These are phyloP conservation scores for Zoysia pacifica DNA, from an alignment of 176 grass and related monocot species.

Conservation along the genomic window DNA sequence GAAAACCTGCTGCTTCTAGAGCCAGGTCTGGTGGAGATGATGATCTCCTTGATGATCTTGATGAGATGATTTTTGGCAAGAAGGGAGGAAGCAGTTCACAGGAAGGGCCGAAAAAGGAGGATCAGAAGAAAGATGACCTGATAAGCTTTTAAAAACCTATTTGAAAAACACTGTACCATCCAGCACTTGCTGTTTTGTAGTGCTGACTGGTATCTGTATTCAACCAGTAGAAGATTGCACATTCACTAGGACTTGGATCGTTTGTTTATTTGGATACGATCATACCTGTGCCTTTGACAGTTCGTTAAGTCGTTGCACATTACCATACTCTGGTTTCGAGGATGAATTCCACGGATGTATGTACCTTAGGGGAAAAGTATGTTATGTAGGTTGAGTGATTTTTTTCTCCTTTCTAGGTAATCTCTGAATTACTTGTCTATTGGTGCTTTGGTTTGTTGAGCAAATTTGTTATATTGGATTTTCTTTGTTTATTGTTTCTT, in stretches of 20 bases:
- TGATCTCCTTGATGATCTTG: conserved; percentile 84
- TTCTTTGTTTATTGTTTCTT: too few species aligned
- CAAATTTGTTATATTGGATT: too few species aligned
- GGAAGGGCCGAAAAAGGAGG: conserved; percentile 54
- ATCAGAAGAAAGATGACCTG: conserved; percentile 73
- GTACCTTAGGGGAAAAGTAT: background rate
- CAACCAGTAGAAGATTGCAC: conserved; percentile 44
- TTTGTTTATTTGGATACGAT: conserved; percentile 41
- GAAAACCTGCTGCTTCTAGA: conserved; percentile 67
- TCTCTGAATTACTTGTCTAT: too few species aligned
- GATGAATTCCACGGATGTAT: conserved; percentile 11
- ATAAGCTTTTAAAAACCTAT: conserved; percentile 67
- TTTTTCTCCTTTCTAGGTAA: background rate
- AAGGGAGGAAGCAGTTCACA: conserved; percentile 68
- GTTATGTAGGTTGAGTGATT: background rate
- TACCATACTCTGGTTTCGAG: conserved; percentile 30
- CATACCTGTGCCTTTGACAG: conserved; percentile 28
- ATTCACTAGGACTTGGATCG: conserved; percentile 41
- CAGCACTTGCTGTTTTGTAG: conserved; percentile 34
- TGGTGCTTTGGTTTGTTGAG: background rate
- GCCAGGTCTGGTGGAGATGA: conserved; percentile 74
- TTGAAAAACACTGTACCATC: background rate
- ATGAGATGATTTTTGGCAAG: conserved; percentile 97
- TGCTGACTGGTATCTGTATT: conserved; percentile 40
- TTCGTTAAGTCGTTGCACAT: conserved; percentile 28